These are phyloP conservation scores for Gryganskiella cystojenkinii DNA, from an alignment of 192 early-diverging fungal genomes.

Conservation along the genomic window DNA sequence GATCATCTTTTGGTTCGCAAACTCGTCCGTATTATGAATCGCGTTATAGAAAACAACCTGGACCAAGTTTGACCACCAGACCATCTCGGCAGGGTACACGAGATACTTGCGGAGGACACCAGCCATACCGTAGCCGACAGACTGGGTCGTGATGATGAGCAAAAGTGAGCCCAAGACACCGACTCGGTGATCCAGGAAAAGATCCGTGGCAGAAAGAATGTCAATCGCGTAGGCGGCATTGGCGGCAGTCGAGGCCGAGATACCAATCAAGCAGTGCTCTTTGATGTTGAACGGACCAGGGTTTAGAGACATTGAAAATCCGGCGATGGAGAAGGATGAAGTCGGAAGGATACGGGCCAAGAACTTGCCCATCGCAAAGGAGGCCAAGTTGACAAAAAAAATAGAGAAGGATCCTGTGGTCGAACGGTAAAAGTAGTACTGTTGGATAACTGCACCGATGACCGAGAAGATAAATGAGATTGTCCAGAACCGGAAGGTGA, in stretches of 20 bases:
- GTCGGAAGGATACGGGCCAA: conserved; percentile 8
- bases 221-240: neutral
- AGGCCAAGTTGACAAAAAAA: conserved; percentile 19
- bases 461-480: conserved; percentile 42
- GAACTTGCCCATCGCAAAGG: conserved; percentile 11
- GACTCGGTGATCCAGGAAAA: neutral
- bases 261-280: neutral
- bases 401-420: too few species aligned
- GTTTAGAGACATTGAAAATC: neutral
- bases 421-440: conserved; percentile 33
- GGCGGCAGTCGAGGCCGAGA: neutral
- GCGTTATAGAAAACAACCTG: conserved; percentile 55
- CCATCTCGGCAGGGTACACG: conserved; percentile 78
- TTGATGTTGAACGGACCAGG: conserved; percentile 18
- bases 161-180: neutral
- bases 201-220: neutral
- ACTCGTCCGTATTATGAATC: conserved; percentile 12
- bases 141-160: conserved; percentile 68
- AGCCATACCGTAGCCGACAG: conserved; percentile 68
- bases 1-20: neutral
- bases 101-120: conserved; percentile 71
- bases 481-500: conserved; percentile 58
- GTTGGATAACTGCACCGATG: conserved; percentile 21
- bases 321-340: neutral
- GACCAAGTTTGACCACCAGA: conserved; percentile 82